phyloP scores from a whole-genome alignment of 176 grass and related monocot genomes.

The Cenchrus americanus region DNA sequence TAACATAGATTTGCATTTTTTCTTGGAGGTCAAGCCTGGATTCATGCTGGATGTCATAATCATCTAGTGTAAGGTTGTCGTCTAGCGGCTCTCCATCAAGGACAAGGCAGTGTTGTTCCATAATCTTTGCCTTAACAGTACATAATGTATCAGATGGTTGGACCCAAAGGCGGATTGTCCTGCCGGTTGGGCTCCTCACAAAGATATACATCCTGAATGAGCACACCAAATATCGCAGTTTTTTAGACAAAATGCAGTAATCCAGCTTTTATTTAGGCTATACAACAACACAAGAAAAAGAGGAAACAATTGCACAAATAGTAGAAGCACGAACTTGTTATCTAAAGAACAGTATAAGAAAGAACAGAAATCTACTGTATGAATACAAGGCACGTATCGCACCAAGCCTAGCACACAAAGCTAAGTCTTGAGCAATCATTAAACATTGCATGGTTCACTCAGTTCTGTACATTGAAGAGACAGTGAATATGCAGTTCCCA shows the following conservation, averaged over 20 bases:
- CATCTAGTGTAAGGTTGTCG: background rate
- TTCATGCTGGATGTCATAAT: background rate
- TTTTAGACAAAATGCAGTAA: background rate
- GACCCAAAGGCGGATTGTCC: background rate
- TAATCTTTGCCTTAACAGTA: background rate
- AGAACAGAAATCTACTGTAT: background rate
- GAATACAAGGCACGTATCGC: background rate
- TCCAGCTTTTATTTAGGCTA: background rate
- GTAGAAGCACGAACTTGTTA: background rate
- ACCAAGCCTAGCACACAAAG: background rate
- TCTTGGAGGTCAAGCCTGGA: background rate
- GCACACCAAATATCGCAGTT: background rate
- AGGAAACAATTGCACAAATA: background rate
- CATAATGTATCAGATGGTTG: background rate
- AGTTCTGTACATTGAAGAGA: background rate
- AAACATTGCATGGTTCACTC: background rate
- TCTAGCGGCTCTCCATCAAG: background rate
- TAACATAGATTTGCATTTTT: background rate
- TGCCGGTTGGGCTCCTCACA: conserved; percentile 10
- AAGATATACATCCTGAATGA: conserved; percentile 5
- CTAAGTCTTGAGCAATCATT: background rate
- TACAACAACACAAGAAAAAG: background rate
- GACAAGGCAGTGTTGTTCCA: background rate
- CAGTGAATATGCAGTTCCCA: background rate
- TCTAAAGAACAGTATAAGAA: background rate